These are phyloP conservation scores for Nothophoma quercina DNA, from an alignment of 2,329 filamentous ascomycete species.

Conservation along the genomic window DNA sequence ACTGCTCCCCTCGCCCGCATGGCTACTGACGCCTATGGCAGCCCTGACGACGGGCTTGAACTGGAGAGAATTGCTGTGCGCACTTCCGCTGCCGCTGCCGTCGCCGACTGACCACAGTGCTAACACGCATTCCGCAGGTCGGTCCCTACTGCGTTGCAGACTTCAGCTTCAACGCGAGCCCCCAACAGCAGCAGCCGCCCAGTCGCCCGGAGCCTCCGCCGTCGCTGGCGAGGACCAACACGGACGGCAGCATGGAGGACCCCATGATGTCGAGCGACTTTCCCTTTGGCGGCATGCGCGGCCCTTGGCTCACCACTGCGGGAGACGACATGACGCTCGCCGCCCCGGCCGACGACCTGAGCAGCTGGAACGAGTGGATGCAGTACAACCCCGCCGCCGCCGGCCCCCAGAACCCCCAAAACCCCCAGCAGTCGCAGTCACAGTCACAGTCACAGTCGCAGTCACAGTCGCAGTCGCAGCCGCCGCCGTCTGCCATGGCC, in stretches of 20 bases:
- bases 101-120: constrained; percentile 21
- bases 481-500: constrained; percentile 36
- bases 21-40: constrained; percentile 37
- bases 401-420: constrained; percentile 37
- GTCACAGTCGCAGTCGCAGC: constrained; percentile 37
- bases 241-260: constrained; percentile 40
- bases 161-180: constrained; percentile 39
- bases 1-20: constrained; percentile 17
- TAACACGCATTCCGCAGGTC: constrained; percentile 43
- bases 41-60: constrained; percentile 46
- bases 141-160: constrained; percentile 50
- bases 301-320: constrained; percentile 45
- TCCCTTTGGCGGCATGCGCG: constrained; percentile 42
- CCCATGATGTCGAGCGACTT: constrained; percentile 46
- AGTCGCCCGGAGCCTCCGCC: constrained; percentile 16
- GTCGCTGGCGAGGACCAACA: constrained; percentile 13
- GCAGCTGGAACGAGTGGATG: constrained; percentile 58
- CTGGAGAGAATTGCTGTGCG: constrained; percentile 51
- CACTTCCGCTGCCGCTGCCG: constrained; percentile 22
- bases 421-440: constrained; percentile 36
- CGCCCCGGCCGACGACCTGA: constrained; percentile 40
- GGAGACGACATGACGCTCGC: constrained; percentile 44
- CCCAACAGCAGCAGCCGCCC: constrained; percentile 15
- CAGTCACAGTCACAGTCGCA: constrained; percentile 37
- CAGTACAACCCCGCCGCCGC: constrained; percentile 54